These are phyloP conservation scores for Collybia nuda DNA, from an alignment of 768 basidiomycete genomes.

Conservation along the genomic window DNA sequence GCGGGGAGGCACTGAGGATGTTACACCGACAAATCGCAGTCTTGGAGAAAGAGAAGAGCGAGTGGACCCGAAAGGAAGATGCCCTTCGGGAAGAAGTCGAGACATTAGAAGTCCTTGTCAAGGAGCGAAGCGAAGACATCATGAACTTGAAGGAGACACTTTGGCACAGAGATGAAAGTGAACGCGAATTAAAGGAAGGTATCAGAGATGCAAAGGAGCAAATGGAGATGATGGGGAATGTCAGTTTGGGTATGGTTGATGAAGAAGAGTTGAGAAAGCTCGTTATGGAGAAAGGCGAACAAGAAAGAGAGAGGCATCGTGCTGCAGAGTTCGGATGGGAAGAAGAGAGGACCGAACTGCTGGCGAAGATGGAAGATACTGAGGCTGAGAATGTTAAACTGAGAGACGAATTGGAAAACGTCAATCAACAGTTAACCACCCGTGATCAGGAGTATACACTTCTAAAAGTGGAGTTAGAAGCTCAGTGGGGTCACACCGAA, in stretches of 20 bases:
- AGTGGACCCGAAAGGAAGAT: conserved; percentile 43
- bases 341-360: conserved; percentile 49
- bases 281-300: conserved; percentile 35
- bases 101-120: conserved; percentile 46
- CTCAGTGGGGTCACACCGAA: conserved; percentile 71
- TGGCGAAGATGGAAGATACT: conserved; percentile 37
- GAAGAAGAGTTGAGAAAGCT: conserved; percentile 42
- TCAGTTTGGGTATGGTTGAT: conserved; percentile 40
- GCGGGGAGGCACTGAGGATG: conserved; percentile 74
- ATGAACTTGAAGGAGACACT: conserved; percentile 43
- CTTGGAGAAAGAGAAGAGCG: conserved; percentile 67
- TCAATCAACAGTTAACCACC: conserved; percentile 36
- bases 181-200: conserved; percentile 52
- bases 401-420: conserved; percentile 42
- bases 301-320: conserved; percentile 41
- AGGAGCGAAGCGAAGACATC: conserved; percentile 44
- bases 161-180: conserved; percentile 49
- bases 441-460: conserved; percentile 45
- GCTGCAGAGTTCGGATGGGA: conserved; percentile 44
- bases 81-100: conserved; percentile 43
- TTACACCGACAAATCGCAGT: conserved; percentile 78
- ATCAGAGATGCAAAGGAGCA: conserved; percentile 57
- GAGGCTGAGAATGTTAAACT: conserved; percentile 43
- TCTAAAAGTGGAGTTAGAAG: conserved; percentile 64
- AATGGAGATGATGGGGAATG: conserved; percentile 56